A percentile compares a stretch with the other conserved stretches of the same genome.
phyloP scores from a whole-genome alignment of 768 basidiomycete genomes.

The Trametes gibbosa region DNA sequence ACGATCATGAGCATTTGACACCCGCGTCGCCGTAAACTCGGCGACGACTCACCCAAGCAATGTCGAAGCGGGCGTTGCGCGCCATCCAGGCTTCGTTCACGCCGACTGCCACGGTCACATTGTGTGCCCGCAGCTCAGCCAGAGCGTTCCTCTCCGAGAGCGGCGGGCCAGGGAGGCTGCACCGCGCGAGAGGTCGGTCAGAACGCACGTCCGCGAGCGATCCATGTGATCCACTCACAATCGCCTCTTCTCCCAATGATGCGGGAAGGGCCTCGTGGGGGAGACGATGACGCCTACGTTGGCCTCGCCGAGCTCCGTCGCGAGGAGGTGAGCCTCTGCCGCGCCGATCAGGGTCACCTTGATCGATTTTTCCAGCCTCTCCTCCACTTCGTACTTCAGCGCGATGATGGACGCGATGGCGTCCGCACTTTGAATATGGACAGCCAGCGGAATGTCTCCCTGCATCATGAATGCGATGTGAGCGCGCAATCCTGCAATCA shows the following conservation, averaged over 20 bases:
- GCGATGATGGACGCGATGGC: constrained; percentile 61
- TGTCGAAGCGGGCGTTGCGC: constrained; percentile 75
- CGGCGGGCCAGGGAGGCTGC: constrained; percentile 71
- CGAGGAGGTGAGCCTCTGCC: constrained; percentile 69
- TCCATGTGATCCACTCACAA: constrained; percentile 41
- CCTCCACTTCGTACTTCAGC: constrained; percentile 63
- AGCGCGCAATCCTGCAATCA: neutral
- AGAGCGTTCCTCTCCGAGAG: constrained; percentile 60
- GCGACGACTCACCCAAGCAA: constrained; percentile 62
- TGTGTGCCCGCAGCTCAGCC: constrained; percentile 57
- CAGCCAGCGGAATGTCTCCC: constrained; percentile 59
- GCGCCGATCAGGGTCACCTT: constrained; percentile 55
- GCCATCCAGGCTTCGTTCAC: constrained; percentile 67
- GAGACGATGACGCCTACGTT: constrained; percentile 68
- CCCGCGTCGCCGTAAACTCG: neutral
- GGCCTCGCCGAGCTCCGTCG: constrained; percentile 65
- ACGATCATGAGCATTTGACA: neutral
- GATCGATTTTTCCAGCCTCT: constrained; percentile 37
- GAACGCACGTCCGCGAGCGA: too few species aligned
- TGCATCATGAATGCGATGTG: constrained; percentile 19
- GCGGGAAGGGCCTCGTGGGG: constrained; percentile 70
- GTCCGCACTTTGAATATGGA: constrained; percentile 64
- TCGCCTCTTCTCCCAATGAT: constrained; percentile 62
- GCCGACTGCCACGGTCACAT: constrained; percentile 72
- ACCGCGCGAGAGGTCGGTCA: neutral